Base-by-base conservation (phyloP, 192 early-diverging fungal genomes). In the Coemansia sp. region DNA sequence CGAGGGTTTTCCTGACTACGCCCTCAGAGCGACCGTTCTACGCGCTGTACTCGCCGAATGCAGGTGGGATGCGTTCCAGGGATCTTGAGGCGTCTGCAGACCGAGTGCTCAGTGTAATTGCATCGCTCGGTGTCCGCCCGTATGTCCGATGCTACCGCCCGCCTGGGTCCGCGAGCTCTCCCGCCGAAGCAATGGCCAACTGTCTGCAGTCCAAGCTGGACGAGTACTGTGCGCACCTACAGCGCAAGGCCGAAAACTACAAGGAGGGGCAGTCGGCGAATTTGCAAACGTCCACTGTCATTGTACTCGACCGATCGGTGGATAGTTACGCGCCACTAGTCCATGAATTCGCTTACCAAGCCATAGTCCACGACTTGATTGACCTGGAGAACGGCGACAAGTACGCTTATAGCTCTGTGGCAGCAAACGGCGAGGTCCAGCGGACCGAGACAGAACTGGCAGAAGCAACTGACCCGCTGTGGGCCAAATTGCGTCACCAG, bases 321-420 rank as follows among this genome's bases (percentile, higher is more conserved):
- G 98, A 99, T 75, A 79, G 92, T 65, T 89, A 89, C 41, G 86
- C 93, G 8, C 95, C 98, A 1, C 83, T 98, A 13, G 64, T 98
- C 21, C 96, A 98, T 73, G 98, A 99, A 70, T 94, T 98, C 41
- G 96, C 95, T 2, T 99, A 99, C 70, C 98, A 99, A 68, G 95
- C 95, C 3, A 94, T 97, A 90, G 87, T 93, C 33, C 89, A 93
- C 62, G 98, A 99, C 69, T 76, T 99, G 61, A 59, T 99, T 10
- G 76, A 72, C 16, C 48, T 83, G 16, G 69, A 73, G 7, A 42
- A 59, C 35, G 81, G 76, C 5, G 64, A 64, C 41, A 83, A 66
- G 47, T 72, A 83, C 35, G 26, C 38, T 0, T 75, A 75, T 36
- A 57, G 65, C 9, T 5, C 50, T 5, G 62, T 52, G 1, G 26